Base-by-base conservation (phyloP, 208 protist species). In the Polymyxa betae region DNA sequence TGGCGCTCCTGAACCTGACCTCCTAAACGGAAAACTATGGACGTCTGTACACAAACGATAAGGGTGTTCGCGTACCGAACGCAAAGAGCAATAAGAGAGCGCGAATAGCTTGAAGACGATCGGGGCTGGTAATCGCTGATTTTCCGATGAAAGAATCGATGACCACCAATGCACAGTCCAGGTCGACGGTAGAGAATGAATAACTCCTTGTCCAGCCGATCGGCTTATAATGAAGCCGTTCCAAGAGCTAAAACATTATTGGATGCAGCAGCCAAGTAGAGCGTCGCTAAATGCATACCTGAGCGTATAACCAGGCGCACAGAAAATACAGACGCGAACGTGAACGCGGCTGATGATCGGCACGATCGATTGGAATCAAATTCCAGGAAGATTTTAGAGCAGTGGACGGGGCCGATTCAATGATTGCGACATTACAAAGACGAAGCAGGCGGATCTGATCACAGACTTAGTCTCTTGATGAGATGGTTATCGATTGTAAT, bases 121-220 rank as follows among this genome's bases (percentile, higher is more conserved):
- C 49, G 24, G 12, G 5, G 49, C 49, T 60, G 49, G 24, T 24
- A 29, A 24, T 29, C 5, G 49, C 5, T 24, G 49, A 60, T 60
- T 5, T 82, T 43, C 72, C 40, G 12, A 43, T 12, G n/a, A 82
- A 5, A 35, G 5, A n/a, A 12, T 98, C 95, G 38, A 99, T 93
- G 1, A 96, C 95, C 44, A 97, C 95, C 16, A 98, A 77, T 1
- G 98, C 96, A 54, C 95, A 96, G 46, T 95, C 93, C 60, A 98
- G 96, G 93, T 99, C 98, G 16, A 95, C 95, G 52, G 99, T 97
- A 88, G 95, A 98, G 94, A 99, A 99, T 94, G 99, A 98, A 95
- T 99, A 99, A 0, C 88, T 88, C 94, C 99, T 97, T 38, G 95
- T 96, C 98, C 99, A 99, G 49, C 99, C 98, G 1, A 93, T 43